Evolutionary conservation across 768 basidiomycete genomes (phyloP).

Genomic region (Serendipita indica): DNA sequence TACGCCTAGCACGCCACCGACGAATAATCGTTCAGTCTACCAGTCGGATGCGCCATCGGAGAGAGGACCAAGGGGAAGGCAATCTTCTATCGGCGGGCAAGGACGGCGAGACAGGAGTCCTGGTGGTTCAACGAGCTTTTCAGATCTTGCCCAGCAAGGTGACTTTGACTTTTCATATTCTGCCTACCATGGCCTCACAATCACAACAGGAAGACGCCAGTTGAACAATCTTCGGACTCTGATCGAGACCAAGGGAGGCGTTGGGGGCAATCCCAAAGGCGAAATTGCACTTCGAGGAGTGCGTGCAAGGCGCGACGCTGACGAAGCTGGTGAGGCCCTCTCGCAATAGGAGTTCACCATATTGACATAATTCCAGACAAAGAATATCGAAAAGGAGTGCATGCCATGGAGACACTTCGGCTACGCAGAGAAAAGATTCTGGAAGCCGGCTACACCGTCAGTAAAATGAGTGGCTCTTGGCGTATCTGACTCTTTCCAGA

Average conservation of each 20-base stretch:
- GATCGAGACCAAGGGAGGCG: conserved; percentile 42
- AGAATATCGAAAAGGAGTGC: conserved; percentile 78
- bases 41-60: background rate
- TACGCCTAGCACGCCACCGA: conserved; percentile 7
- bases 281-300: conserved; percentile 59
- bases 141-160: conserved; percentile 81
- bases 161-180: background rate
- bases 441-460: conserved; percentile 64
- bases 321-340: conserved; percentile 80
- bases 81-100: conserved; percentile 42
- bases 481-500: conserved; percentile 32
- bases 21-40: no score
- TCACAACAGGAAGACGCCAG: conserved; percentile 62
- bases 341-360: background rate
- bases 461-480: conserved; percentile 15
- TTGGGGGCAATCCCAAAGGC: conserved; percentile 37
- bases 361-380: conserved; percentile 66
- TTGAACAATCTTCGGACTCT: conserved; percentile 76
- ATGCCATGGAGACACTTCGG: conserved; percentile 85
- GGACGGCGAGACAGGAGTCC: conserved; percentile 53
- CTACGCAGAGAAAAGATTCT: conserved; percentile 69
- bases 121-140: conserved; percentile 56
- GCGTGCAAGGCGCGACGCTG: conserved; percentile 74
- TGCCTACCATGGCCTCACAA: no score
- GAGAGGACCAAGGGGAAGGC: background rate